phyloP scores from a whole-genome alignment of 2,329 filamentous ascomycete species.

The Botrytis hyacinthi region DNA sequence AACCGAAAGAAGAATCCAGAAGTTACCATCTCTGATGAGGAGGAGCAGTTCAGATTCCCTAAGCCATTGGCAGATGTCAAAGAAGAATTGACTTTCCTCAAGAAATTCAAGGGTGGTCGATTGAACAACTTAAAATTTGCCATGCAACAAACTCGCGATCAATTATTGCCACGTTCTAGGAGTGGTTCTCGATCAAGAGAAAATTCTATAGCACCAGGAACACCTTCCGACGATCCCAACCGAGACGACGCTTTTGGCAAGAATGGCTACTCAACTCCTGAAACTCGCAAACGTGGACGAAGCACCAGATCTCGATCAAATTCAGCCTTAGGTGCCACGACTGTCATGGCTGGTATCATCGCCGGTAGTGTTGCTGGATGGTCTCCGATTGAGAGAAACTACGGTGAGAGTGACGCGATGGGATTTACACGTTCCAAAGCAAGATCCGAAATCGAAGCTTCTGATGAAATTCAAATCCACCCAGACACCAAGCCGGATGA shows the following conservation, averaged over 20 bases:
- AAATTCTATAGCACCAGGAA: constrained; percentile 61
- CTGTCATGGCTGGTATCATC: constrained; percentile 81
- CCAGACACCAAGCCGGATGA: constrained; percentile 49
- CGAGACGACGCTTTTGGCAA: constrained; percentile 52
- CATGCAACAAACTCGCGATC: constrained; percentile 71
- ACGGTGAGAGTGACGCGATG: constrained; percentile 34
- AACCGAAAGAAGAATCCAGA: constrained; percentile 36
- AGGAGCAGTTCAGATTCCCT: constrained; percentile 65
- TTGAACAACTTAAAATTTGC: constrained; percentile 79
- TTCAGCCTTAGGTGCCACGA: constrained; percentile 70
- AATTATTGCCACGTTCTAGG: constrained; percentile 59
- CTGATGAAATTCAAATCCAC: constrained; percentile 47
- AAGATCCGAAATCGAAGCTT: constrained; percentile 42
- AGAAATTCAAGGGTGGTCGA: constrained; percentile 76
- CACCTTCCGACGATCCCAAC: constrained; percentile 52
- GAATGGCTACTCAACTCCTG: constrained; percentile 51
- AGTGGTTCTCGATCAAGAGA: constrained; percentile 63
- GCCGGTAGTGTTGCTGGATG: constrained; percentile 74
- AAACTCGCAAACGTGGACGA: constrained; percentile 63
- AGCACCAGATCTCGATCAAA: constrained; percentile 63
- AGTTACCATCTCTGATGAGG: constrained; percentile 63
- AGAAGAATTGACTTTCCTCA: constrained; percentile 78
- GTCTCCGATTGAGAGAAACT: constrained; percentile 67
- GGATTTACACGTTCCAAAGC: constrained; percentile 34
- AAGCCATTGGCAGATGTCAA: constrained; percentile 71